A percentile compares a stretch with the other conserved stretches of the same genome.
These are phyloP conservation scores for Globisporangium megalacanthum DNA, from an alignment of 352 stramenopile species.

Conservation along the genomic window DNA sequence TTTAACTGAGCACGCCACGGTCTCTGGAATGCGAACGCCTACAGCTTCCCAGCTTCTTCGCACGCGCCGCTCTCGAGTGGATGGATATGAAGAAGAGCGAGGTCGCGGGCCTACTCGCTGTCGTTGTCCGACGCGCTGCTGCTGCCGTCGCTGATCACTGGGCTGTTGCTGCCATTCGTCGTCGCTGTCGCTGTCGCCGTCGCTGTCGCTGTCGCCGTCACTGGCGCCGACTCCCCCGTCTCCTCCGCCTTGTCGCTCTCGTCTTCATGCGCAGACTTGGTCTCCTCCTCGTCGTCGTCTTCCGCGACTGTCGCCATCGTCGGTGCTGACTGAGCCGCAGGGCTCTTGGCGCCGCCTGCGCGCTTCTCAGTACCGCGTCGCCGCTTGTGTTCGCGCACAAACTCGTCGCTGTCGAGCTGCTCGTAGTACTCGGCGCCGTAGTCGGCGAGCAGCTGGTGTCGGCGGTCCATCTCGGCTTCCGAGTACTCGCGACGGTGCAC, in stretches of 20 bases:
- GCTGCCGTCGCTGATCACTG: conserved; percentile 46
- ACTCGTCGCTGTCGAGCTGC: conserved; percentile 55
- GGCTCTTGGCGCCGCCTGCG: conserved; percentile 1
- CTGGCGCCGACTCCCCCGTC: not conserved
- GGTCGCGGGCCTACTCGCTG: conserved; percentile 28
- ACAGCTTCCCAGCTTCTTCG: no score
- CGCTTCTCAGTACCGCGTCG: conserved; percentile 28
- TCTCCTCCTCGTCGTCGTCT: conserved; percentile 33
- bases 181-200: not conserved
- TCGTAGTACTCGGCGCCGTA: conserved; percentile 66
- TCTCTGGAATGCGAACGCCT: no score
- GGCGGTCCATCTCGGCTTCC: conserved; percentile 52
- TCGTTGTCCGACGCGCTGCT: conserved; percentile 58
- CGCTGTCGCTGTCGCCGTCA: not conserved
- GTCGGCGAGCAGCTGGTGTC: conserved; percentile 53
- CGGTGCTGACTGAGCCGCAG: no score
- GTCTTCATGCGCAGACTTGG: conserved; percentile 26
- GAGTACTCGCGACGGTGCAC: conserved; percentile 74
- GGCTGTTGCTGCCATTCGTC: conserved; percentile 41
- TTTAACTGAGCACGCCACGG: no score
- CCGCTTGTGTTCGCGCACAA: conserved; percentile 59
- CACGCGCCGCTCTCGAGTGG: no score
- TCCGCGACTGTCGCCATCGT: not conserved
- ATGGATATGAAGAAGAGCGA: not conserved
- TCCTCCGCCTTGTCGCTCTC: conserved; percentile 2